Evolutionary conservation across 2,329 filamentous ascomycete species (phyloP).

Genomic region (Arthroderma sp.): DNA sequence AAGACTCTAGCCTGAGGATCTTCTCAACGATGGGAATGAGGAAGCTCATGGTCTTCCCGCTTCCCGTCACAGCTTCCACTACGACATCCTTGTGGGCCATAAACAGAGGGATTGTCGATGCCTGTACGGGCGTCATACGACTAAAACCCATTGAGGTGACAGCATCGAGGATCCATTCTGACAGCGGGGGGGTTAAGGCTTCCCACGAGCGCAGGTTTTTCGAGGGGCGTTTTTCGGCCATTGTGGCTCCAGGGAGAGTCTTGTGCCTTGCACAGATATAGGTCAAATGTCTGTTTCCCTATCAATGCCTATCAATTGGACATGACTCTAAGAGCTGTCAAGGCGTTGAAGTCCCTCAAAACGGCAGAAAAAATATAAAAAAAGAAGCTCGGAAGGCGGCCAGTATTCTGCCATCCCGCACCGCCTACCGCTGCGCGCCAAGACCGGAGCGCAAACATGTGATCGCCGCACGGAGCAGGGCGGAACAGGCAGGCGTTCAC

Average conservation of each 20-base stretch:
- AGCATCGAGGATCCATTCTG: conserved; percentile 76
- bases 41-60: conserved; percentile 80
- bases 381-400: too few relatives aligned
- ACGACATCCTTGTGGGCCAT: conserved; percentile 85
- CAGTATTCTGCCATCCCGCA: too few relatives aligned
- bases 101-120: conserved; percentile 77
- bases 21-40: conserved; percentile 73
- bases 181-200: conserved; percentile 54
- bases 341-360: too few relatives aligned
- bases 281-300: too few relatives aligned
- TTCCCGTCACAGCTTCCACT: conserved; percentile 83
- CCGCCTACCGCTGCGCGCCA: too few relatives aligned
- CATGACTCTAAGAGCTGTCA: too few relatives aligned
- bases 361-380: too few relatives aligned
- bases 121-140: conserved; percentile 89
- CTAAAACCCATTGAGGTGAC: conserved; percentile 72
- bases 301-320: too few relatives aligned
- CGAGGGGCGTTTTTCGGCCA: conserved; percentile 33
- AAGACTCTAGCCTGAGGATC: conserved; percentile 64
- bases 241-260: conserved; percentile 4
- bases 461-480: too few relatives aligned
- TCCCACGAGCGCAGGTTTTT: conserved; percentile 48
- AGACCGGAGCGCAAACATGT: too few relatives aligned
- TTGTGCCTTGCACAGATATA: too few relatives aligned
- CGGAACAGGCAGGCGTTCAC: too few relatives aligned